Evolutionary conservation across 441 rosid species (phyloP).

Genomic region (Viola pubescens): DNA sequence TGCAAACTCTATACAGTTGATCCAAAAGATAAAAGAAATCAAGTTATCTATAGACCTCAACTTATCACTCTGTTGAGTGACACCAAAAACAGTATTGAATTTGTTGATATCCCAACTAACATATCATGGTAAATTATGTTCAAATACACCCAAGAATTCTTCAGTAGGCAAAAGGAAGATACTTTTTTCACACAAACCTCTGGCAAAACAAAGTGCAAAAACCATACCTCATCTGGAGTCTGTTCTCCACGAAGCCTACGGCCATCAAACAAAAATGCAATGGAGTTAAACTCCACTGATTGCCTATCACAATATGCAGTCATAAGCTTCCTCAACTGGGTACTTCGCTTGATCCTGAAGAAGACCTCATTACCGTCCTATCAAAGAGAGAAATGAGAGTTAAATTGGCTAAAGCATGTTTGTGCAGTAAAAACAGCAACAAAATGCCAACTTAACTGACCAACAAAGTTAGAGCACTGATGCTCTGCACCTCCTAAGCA

Average conservation of each 20-base stretch:
- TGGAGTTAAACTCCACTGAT: conserved; percentile 53
- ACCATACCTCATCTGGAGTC: conserved; percentile 58
- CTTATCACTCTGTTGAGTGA: too few species aligned
- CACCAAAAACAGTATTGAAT: too few species aligned
- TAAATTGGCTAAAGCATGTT: not conserved
- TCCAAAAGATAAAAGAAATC: too few species aligned
- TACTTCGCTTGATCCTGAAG: conserved; percentile 61
- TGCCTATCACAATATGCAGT: conserved; percentile 59
- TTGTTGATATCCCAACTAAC: too few species aligned
- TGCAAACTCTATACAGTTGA: too few species aligned
- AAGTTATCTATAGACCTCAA: too few species aligned
- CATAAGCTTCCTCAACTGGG: conserved; percentile 63
- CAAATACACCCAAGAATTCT: too few species aligned
- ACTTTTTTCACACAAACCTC: too few species aligned
- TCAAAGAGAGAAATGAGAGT: not conserved
- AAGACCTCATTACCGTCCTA: conserved; percentile 67
- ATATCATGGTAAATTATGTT: too few species aligned
- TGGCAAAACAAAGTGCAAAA: not conserved
- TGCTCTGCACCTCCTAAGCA: too few species aligned
- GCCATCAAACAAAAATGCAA: conserved; percentile 64
- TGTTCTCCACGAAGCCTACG: conserved; percentile 57
- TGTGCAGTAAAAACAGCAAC: not conserved
- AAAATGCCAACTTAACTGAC: not conserved
- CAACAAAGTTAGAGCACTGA: not conserved
- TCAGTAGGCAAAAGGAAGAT: too few species aligned